Evolutionary conservation across 371 early-diverging fungal genomes (phyloP).

Genomic region (Neoconidiobolus thromboides): DNA sequence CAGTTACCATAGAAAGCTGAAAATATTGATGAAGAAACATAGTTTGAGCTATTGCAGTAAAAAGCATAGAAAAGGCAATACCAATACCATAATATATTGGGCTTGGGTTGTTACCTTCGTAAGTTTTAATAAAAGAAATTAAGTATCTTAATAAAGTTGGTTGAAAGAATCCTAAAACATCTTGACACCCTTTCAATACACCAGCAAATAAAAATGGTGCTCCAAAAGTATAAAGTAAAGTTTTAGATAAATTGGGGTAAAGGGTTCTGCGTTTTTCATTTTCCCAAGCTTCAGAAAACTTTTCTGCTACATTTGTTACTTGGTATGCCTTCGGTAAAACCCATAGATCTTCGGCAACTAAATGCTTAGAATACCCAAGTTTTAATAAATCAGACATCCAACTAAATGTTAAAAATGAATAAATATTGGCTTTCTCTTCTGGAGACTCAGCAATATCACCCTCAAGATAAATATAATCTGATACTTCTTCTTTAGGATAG

Average conservation of each 20-base stretch:
- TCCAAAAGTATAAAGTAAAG: constrained; percentile 41
- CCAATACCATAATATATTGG: constrained; percentile 35
- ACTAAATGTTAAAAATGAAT: constrained; percentile 59
- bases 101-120: constrained; percentile 22
- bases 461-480: neutral
- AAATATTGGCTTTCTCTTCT: constrained; percentile 69
- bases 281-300: constrained; percentile 51
- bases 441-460: constrained; percentile 29
- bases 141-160: constrained; percentile 55
- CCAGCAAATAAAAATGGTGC: constrained; percentile 43
- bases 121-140: constrained; percentile 47
- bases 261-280: neutral
- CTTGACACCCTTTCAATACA: constrained; percentile 60
- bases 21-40: constrained; percentile 81
- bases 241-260: constrained; percentile 47
- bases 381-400: constrained; percentile 87
- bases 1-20: constrained; percentile 51
- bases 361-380: constrained; percentile 51
- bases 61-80: constrained; percentile 56
- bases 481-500: neutral
- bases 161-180: constrained; percentile 67
- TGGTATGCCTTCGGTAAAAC: constrained; percentile 34
- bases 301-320: constrained; percentile 33
- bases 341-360: constrained; percentile 69
- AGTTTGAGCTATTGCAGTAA: constrained; percentile 63